Percentiles rank a stretch among this genome's conserved stretches.
Conservation (phyloP, 192 early-diverging fungal species). For the Neocallimastix lanati region DNA sequence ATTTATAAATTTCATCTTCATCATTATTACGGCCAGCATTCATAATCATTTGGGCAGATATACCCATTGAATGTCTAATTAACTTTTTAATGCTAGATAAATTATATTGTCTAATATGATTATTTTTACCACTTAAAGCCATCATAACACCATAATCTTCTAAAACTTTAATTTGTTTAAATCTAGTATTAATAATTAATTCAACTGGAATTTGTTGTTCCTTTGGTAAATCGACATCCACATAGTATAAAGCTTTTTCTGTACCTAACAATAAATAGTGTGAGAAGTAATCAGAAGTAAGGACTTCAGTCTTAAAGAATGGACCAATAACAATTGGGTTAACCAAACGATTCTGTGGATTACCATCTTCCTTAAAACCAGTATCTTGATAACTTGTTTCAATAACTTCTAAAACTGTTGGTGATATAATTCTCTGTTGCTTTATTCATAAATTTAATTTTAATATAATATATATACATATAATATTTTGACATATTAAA, state of each 20-base stretch:
- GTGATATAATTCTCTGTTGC: background rate
- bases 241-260: slow-evolving; percentile 29
- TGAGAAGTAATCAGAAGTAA: slow-evolving; percentile 22
- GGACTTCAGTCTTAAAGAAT: slow-evolving; percentile 14
- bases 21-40: slow-evolving; percentile 1
- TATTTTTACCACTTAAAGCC: slow-evolving; percentile 34
- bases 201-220: slow-evolving; percentile 17
- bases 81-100: slow-evolving; percentile 27
- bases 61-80: slow-evolving; percentile 14
- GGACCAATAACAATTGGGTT: slow-evolving; percentile 10
- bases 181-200: slow-evolving; percentile 29
- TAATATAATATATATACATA: too few relatives aligned
- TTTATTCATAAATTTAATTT: background rate
- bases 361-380: background rate
- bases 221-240: slow-evolving; percentile 16
- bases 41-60: slow-evolving; percentile 17
- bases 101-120: slow-evolving; percentile 40
- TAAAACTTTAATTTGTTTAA: slow-evolving; percentile 32
- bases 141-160: slow-evolving; percentile 33
- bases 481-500: too few relatives aligned
- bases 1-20: background rate
- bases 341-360: slow-evolving; percentile 2
- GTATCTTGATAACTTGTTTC: background rate
- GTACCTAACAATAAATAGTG: slow-evolving; percentile 29
- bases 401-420: background rate